Percentiles rank a stretch among this genome's conserved stretches.
Conservation (phyloP, 139 green algal genomes). For the Coelastrella sp. region DNA sequence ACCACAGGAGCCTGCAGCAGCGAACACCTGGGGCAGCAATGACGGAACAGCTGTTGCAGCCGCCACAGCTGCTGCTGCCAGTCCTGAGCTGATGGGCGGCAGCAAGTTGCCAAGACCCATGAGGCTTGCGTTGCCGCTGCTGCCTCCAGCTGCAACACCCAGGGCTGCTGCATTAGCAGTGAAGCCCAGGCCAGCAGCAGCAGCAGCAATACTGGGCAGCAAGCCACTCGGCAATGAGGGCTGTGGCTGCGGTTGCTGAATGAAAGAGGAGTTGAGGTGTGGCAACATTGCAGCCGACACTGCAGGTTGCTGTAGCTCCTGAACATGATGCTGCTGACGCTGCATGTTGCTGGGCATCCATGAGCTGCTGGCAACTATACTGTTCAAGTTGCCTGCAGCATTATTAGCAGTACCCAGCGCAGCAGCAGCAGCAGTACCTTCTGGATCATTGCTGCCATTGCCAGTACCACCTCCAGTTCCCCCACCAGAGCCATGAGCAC, state of each 20-base stretch:
- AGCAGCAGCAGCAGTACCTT: background rate
- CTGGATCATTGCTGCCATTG: conserved; percentile 1
- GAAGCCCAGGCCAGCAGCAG: background rate
- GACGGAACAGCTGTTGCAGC: no score
- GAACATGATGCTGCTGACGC: background rate
- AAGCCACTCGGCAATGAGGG: background rate
- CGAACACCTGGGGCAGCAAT: no score
- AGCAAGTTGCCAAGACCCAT: background rate
- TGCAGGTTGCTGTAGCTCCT: background rate
- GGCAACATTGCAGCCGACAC: background rate
- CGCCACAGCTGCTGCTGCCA: conserved; percentile 11
- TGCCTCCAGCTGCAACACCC: background rate
- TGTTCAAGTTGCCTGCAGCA: conserved; percentile 10
- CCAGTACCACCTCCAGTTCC: background rate
- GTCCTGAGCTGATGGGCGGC: conserved; percentile 2
- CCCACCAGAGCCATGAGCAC: background rate
- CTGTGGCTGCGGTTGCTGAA: background rate
- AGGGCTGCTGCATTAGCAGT: background rate
- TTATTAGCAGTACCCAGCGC: no score
- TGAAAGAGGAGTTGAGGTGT: background rate
- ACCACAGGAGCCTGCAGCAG: background rate
- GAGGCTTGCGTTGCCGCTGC: conserved; percentile 24
- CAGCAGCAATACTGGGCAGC: background rate
- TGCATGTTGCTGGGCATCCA: conserved; percentile 31
- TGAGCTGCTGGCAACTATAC: conserved; percentile 17